Evolutionary conservation across 2,329 filamentous ascomycete genomes (phyloP).

Genomic region (Fusarium bulbicola): DNA sequence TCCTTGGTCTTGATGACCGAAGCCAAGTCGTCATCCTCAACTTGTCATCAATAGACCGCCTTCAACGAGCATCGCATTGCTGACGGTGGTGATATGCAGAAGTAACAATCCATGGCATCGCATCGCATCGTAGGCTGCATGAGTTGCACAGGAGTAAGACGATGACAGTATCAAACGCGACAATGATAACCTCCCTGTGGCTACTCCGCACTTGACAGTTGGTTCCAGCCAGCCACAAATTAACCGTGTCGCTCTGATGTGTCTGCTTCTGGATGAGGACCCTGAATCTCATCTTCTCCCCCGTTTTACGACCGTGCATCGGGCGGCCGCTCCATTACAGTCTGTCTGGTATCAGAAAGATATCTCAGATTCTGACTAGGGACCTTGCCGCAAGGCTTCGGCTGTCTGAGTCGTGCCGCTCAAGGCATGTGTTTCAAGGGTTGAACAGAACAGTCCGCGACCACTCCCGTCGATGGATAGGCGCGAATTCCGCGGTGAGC

Average conservation of each 20-base stretch:
- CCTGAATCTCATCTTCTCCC: slow-evolving; percentile 9
- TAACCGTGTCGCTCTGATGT: background rate
- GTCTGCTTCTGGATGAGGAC: slow-evolving; percentile 13
- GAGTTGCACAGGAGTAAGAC: slow-evolving; percentile 22
- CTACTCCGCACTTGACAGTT: background rate
- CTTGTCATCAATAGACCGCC: background rate
- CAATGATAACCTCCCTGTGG: background rate
- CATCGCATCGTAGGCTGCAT: background rate
- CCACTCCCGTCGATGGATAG: slow-evolving; percentile 26
- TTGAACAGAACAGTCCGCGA: background rate
- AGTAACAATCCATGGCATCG: background rate
- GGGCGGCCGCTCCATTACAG: slow-evolving; percentile 25
- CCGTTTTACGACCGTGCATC: slow-evolving; percentile 3
- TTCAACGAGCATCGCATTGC: background rate
- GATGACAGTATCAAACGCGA: background rate
- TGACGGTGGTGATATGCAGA: background rate
- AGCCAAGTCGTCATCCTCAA: slow-evolving; percentile 6
- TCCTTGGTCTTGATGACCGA: slow-evolving; percentile 3
- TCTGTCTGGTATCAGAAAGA: background rate
- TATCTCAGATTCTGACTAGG: slow-evolving; percentile 1
- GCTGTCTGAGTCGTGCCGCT: slow-evolving; percentile 26
- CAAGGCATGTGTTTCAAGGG: slow-evolving; percentile 13
- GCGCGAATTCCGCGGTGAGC: slow-evolving; percentile 34
- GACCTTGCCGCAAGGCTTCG: slow-evolving; percentile 9
- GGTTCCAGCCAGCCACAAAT: slow-evolving; percentile 22